These are phyloP conservation scores for Penicillium sp. DNA, from an alignment of 2,329 filamentous ascomycete species.

Conservation along the genomic window DNA sequence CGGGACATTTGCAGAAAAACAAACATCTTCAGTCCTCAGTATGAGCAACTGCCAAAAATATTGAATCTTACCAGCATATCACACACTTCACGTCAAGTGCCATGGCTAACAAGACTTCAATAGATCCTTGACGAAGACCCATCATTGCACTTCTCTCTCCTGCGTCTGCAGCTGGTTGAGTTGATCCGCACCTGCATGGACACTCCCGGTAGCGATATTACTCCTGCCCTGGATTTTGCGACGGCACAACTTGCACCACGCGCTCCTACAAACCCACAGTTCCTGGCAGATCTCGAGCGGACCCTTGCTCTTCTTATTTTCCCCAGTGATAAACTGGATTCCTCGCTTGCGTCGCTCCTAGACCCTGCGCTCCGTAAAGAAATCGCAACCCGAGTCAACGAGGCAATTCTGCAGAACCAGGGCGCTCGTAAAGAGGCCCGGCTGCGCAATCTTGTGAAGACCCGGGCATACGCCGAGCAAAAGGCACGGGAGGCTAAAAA, in stretches of 20 bases:
- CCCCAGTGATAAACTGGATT: constrained; percentile 72
- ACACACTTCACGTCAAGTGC: constrained; percentile 11
- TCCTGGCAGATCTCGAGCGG: constrained; percentile 81
- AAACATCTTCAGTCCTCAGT: constrained; percentile 77
- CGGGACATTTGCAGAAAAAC: constrained; percentile 80
- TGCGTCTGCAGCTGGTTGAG: constrained; percentile 90
- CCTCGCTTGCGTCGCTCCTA: constrained; percentile 71
- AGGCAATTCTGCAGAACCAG: constrained; percentile 75
- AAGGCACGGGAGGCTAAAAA: constrained; percentile 48
- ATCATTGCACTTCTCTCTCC: constrained; percentile 79
- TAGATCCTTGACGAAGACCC: constrained; percentile 86
- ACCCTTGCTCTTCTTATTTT: constrained; percentile 94
- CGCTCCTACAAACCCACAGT: constrained; percentile 75
- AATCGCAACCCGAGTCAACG: constrained; percentile 86
- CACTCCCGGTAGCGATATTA: constrained; percentile 67
- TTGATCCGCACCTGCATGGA: constrained; percentile 76
- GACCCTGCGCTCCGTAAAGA: constrained; percentile 74
- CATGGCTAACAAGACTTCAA: constrained; percentile 22
- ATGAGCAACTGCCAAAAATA: constrained; percentile 59
- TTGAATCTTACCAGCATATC: constrained; percentile 10
- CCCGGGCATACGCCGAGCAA: constrained; percentile 80
- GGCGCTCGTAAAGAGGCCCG: constrained; percentile 73
- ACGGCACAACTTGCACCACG: constrained; percentile 82
- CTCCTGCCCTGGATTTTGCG: constrained; percentile 79
- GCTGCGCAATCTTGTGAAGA: constrained; percentile 74